A percentile compares a stretch with the other conserved stretches of the same genome.
Conservation (phyloP, 176 grass and related monocot species). For the Bromus sterilis region DNA sequence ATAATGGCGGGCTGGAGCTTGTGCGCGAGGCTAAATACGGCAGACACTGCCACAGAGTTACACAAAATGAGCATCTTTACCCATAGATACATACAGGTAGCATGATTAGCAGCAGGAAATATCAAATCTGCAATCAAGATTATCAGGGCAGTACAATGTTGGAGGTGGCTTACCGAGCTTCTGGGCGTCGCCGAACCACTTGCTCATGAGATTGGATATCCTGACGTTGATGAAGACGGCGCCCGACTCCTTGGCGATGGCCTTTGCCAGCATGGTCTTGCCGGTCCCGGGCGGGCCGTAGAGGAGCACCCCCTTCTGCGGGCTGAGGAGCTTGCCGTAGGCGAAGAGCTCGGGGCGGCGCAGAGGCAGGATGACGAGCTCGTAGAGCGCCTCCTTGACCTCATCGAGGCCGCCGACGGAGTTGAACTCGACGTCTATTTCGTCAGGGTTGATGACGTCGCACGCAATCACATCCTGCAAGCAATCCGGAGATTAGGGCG, state of each 20-base stretch:
- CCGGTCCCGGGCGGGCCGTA: constrained; percentile 85
- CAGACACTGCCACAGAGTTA: constrained; percentile 45
- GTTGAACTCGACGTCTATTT: constrained; percentile 80
- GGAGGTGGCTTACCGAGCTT: constrained; percentile 68
- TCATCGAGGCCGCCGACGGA: constrained; percentile 81
- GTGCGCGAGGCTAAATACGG: constrained; percentile 82
- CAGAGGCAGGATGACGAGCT: constrained; percentile 92
- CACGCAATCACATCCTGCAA: constrained; percentile 84
- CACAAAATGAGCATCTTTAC: background rate
- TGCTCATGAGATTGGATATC: constrained; percentile 97
- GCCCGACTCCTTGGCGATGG: constrained; percentile 87
- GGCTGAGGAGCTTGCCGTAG: constrained; percentile 81
- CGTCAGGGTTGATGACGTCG: constrained; percentile 96
- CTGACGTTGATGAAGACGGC: constrained; percentile 97
- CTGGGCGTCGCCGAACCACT: constrained; percentile 97
- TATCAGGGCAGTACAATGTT: background rate
- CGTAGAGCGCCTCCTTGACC: constrained; percentile 74
- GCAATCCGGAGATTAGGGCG: background rate
- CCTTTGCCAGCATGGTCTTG: constrained; percentile 98
- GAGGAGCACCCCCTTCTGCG: constrained; percentile 90
- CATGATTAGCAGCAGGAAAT: background rate
- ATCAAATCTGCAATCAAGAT: background rate
- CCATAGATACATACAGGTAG: background rate
- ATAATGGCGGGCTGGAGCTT: constrained; percentile 98
- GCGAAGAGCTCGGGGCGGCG: constrained; percentile 75